Evolutionary conservation across 1,284 basidiomycete genomes (phyloP), one percentile per base, ranked within the genome.

Genomic region (Rhodotorula mucilaginosa): DNA sequence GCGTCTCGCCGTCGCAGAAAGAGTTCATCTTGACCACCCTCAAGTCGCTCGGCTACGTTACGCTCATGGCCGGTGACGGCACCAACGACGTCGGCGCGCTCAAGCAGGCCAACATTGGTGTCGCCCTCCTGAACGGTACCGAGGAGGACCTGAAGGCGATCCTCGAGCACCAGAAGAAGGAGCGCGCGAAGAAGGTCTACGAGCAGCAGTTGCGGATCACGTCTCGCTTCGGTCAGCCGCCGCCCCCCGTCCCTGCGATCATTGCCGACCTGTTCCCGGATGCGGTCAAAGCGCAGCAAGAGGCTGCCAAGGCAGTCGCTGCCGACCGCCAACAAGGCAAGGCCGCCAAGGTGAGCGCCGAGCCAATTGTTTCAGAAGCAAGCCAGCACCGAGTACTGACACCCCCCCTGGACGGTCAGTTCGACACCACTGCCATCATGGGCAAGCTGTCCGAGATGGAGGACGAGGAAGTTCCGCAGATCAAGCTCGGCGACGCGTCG

Each of bases 81-180:
- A 97, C 94, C 23, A 97, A 97, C 81, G 94, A 97, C 77, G 94
- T 97, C 61, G 94, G 95, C 47, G 94, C 95, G 4, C 87, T 97
- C 64, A 97, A 97, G 81, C 92, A 96, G 80, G 94, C 95, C 0
- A 92, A 97, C 80, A 90, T 97, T 69, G 94, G 94, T 74, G 91
- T 97, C 26, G 94, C 94, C 1, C 84, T 97, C 3, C 84, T 97
- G 59, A 93, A 97, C 79, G 94, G 94, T 0, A 91, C 93, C 0
- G 86, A 87, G 0, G 94, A 95, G 76, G 95, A 97, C 79, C 83
- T 97, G 48, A 87, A 92, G 82, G 92, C 90, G 80, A 97, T 97
- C 75, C 92, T 93, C 2, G 93, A 97, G 79, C 89, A 93, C 77
- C 92, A 93, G 81, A 88, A 87, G 80, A 84, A 89, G 69, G 93